A percentile compares a stretch with the other conserved stretches of the same genome.
These are phyloP conservation scores for Cladophialophora yegresii DNA, from an alignment of 2,329 filamentous ascomycete genomes.

Conservation along the genomic window DNA sequence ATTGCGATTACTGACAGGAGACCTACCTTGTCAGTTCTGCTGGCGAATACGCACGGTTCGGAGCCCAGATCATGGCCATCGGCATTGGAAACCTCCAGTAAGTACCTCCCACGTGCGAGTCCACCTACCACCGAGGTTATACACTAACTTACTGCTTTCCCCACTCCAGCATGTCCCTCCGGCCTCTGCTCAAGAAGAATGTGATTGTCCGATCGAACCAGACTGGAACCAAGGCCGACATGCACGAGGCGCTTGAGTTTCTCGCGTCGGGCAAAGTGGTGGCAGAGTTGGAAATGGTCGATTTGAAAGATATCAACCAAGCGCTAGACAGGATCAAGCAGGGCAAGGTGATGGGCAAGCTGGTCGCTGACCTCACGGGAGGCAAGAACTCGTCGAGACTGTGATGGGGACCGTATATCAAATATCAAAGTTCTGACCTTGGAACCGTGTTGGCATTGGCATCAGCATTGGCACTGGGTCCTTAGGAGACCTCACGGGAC, in stretches of 20 bases:
- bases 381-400: background rate
- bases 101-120: background rate
- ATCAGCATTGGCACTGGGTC: background rate
- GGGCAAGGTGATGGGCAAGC: slow-evolving; percentile 18
- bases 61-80: slow-evolving; percentile 23
- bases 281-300: slow-evolving; percentile 17
- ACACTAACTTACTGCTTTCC: background rate
- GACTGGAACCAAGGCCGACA: slow-evolving; percentile 17
- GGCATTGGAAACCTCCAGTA: slow-evolving; percentile 19
- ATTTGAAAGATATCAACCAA: slow-evolving; percentile 7
- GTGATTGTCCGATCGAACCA: slow-evolving; percentile 17
- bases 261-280: slow-evolving; percentile 12
- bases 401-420: background rate
- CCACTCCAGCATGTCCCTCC: slow-evolving; percentile 9
- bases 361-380: slow-evolving; percentile 6
- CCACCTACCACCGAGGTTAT: background rate
- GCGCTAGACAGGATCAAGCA: slow-evolving; percentile 14
- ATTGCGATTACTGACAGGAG: background rate
- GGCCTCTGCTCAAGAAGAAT: slow-evolving; percentile 15
- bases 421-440: background rate
- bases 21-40: slow-evolving; percentile 7
- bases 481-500: no score
- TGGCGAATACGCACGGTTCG: slow-evolving; percentile 17
- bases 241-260: slow-evolving; percentile 8
- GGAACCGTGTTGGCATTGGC: background rate